Conservation (phyloP, 1,284 basidiomycete species). For the Melampsora occidentalis region DNA sequence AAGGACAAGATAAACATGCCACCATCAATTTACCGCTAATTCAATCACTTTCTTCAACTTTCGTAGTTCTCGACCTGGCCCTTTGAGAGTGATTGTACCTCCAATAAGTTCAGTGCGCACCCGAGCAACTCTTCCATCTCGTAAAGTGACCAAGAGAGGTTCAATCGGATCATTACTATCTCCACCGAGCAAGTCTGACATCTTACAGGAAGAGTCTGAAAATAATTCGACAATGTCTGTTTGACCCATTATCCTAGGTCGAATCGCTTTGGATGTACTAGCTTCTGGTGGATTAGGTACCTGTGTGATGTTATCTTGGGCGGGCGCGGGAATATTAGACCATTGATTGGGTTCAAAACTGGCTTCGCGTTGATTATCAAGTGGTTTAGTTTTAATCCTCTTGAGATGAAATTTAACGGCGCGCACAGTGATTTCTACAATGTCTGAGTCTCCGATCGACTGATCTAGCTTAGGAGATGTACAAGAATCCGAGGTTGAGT, state of each 20-base stretch:
- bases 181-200: not conserved
- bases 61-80: constrained; percentile 5
- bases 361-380: constrained; percentile 5
- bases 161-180: not conserved
- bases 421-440: too few relatives aligned
- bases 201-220: constrained; percentile 4
- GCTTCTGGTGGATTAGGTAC: not conserved
- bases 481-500: too few relatives aligned
- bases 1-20: not conserved
- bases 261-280: not conserved
- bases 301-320: not conserved
- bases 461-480: too few relatives aligned
- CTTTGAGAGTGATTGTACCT: constrained; percentile 11
- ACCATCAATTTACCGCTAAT: constrained; percentile 3
- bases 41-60: constrained; percentile 19
- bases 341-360: constrained; percentile 4
- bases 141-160: not conserved
- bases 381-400: constrained; percentile 5
- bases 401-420: constrained; percentile 14
- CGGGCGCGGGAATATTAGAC: not conserved
- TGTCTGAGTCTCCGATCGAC: too few relatives aligned
- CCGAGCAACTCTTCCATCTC: not conserved
- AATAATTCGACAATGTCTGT: constrained; percentile 3
- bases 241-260: not conserved
- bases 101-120: not conserved